A percentile compares a stretch with the other conserved stretches of the same genome.
Conservation (phyloP, 1,284 basidiomycete genomes). For the Ganoderma resinaceum region DNA sequence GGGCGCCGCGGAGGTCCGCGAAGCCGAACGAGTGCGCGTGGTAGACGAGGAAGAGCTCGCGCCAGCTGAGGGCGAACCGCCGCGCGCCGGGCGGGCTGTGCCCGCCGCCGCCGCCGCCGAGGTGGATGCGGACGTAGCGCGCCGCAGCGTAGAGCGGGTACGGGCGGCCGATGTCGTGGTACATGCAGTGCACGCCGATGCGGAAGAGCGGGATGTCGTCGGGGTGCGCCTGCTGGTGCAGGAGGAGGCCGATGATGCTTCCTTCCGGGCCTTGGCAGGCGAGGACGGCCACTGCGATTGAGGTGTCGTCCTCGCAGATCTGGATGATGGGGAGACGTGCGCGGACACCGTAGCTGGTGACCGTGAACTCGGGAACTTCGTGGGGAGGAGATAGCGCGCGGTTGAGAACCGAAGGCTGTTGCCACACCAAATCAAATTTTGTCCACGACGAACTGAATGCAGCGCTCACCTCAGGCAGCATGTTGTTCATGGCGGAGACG, state of each 20-base stretch:
- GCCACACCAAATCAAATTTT: neutral
- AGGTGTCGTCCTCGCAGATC: constrained; percentile 8
- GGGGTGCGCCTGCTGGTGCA: constrained; percentile 11
- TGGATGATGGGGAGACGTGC: constrained; percentile 11
- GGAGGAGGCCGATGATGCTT: constrained; percentile 13
- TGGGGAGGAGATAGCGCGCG: constrained; percentile 3
- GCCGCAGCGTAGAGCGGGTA: constrained; percentile 17
- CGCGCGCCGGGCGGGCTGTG: neutral
- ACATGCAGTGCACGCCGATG: constrained; percentile 15
- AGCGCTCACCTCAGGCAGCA: neutral
- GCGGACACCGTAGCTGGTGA: constrained; percentile 18
- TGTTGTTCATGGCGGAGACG: constrained; percentile 7
- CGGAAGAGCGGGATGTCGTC: constrained; percentile 14
- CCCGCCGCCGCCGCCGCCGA: neutral
- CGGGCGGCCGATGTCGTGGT: constrained; percentile 10
- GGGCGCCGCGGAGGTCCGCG: neutral
- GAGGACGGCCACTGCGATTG: constrained; percentile 8
- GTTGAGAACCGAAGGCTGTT: constrained; percentile 1
- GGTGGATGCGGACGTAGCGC: constrained; percentile 16
- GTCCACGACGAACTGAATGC: neutral
- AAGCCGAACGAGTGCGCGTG: constrained; percentile 16
- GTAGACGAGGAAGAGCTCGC: constrained; percentile 15
- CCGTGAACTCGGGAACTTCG: constrained; percentile 11
- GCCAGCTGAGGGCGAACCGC: constrained; percentile 10
- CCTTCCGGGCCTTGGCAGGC: constrained; percentile 7